phyloP scores from a whole-genome alignment of 192 early-diverging fungal species.

The Gonapodya sp. region DNA sequence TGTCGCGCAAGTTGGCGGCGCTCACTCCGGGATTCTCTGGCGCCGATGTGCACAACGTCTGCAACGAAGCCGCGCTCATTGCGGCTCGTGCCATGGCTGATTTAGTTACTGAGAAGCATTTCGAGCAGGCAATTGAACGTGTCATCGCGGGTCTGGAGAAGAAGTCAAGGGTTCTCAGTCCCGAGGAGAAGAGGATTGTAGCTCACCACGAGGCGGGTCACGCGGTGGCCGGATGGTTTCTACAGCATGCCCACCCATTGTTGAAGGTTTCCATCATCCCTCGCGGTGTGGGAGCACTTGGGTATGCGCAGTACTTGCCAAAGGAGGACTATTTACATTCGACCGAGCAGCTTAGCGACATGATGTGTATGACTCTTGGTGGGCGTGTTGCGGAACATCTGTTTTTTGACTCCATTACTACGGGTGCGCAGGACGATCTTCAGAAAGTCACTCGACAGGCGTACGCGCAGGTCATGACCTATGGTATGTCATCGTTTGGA shows the following conservation, averaged over 20 bases:
- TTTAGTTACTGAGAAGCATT: conserved; percentile 74
- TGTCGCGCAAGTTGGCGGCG: conserved; percentile 82
- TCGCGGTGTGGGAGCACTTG: conserved; percentile 85
- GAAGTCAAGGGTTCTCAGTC: conserved; percentile 86
- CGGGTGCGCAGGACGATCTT: conserved; percentile 95
- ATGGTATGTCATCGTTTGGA: conserved; percentile 92
- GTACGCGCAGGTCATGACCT: conserved; percentile 87
- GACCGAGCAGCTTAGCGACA: conserved; percentile 79
- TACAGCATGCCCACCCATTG: conserved; percentile 89
- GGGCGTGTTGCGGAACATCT: conserved; percentile 74
- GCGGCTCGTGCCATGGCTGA: conserved; percentile 79
- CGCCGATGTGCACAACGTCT: conserved; percentile 96
- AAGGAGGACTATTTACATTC: conserved; percentile 96
- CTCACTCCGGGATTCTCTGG: conserved; percentile 97
- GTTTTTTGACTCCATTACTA: conserved; percentile 90
- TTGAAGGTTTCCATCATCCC: conserved; percentile 99
- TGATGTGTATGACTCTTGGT: conserved; percentile 83
- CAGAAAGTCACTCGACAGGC: conserved; percentile 96
- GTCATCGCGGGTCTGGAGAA: conserved; percentile 98
- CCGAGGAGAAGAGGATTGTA: conserved; percentile 97
- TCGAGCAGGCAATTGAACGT: conserved; percentile 96
- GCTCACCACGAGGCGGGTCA: conserved; percentile 99
- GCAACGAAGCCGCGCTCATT: conserved; percentile 97
- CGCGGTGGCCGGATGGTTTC: conserved; percentile 96
- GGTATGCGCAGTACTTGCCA: conserved; percentile 98